Evolutionary conservation across 176 grass and related monocot genomes (phyloP).

Genomic region (Rhynchospora pubera): DNA sequence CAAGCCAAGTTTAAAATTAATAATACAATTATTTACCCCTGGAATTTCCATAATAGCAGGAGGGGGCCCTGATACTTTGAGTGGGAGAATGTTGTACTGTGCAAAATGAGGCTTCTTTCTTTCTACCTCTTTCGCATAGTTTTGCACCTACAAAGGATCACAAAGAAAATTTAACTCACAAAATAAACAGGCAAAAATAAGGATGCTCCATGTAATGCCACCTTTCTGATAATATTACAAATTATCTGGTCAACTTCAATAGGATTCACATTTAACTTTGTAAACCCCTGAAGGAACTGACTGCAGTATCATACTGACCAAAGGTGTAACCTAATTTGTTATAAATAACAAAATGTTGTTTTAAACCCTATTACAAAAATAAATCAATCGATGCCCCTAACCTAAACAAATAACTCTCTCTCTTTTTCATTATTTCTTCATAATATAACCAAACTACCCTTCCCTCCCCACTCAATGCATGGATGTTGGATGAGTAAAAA

Average conservation of each 20-base stretch:
- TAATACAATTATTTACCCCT: constrained; percentile 42
- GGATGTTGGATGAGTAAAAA: neutral
- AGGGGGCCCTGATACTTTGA: constrained; percentile 40
- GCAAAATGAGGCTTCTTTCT: constrained; percentile 58
- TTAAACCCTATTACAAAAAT: neutral
- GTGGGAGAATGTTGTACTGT: constrained; percentile 96
- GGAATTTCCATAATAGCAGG: constrained; percentile 83
- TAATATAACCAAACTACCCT: neutral
- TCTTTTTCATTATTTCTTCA: neutral
- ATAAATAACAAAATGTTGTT: neutral
- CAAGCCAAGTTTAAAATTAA: neutral
- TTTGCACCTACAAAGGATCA: constrained; percentile 36
- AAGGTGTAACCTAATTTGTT: neutral
- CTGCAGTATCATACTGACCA: neutral
- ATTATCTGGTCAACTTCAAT: neutral
- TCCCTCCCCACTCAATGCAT: neutral
- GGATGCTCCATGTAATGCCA: neutral
- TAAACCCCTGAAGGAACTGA: neutral
- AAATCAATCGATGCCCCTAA: neutral
- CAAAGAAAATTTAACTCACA: neutral
- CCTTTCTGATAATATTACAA: neutral
- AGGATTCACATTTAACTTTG: neutral
- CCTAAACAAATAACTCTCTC: neutral
- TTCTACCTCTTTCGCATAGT: constrained; percentile 51
- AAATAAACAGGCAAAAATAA: neutral